These are phyloP conservation scores for Boletus coccyginus DNA, from an alignment of 768 basidiomycete species.

Conservation along the genomic window DNA sequence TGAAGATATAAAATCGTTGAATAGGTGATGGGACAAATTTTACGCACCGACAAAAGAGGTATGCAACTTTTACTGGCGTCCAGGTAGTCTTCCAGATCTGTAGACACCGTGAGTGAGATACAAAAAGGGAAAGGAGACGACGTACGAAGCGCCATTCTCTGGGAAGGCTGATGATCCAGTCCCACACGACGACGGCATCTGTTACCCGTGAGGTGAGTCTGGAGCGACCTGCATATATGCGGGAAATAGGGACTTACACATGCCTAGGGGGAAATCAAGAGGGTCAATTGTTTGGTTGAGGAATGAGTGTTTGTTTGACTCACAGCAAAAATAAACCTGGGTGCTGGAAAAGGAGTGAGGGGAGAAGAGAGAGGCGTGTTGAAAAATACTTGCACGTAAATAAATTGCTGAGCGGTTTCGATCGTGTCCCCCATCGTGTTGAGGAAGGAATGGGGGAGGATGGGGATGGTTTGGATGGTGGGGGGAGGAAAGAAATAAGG, in stretches of 20 bases:
- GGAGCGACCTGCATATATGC: conserved; percentile 18
- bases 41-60: conserved; percentile 78
- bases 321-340: conserved; percentile 85
- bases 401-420: conserved; percentile 68
- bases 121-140: conserved; percentile 6
- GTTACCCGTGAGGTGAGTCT: conserved; percentile 1
- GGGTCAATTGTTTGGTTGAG: conserved; percentile 27
- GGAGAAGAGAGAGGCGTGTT: neutral
- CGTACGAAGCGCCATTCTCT: conserved; percentile 76
- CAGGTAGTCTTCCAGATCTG: conserved; percentile 82
- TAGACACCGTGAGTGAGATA: neutral
- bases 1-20: conserved; percentile 3
- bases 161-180: conserved; percentile 77
- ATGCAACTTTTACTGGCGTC: conserved; percentile 82
- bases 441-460: conserved; percentile 18
- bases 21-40: conserved; percentile 17
- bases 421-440: conserved; percentile 42
- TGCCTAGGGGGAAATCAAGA: conserved; percentile 45
- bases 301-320: conserved; percentile 34
- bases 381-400: conserved; percentile 55
- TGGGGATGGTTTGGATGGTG: conserved; percentile 8
- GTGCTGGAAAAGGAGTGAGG: conserved; percentile 34
- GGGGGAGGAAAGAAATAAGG: conserved; percentile 27
- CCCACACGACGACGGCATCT: conserved; percentile 85
- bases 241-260: conserved; percentile 50